Percentiles rank a stretch among this genome's conserved stretches.
phyloP scores from a whole-genome alignment of 352 stramenopile species.

The Hyaloperonospora brassicae region DNA sequence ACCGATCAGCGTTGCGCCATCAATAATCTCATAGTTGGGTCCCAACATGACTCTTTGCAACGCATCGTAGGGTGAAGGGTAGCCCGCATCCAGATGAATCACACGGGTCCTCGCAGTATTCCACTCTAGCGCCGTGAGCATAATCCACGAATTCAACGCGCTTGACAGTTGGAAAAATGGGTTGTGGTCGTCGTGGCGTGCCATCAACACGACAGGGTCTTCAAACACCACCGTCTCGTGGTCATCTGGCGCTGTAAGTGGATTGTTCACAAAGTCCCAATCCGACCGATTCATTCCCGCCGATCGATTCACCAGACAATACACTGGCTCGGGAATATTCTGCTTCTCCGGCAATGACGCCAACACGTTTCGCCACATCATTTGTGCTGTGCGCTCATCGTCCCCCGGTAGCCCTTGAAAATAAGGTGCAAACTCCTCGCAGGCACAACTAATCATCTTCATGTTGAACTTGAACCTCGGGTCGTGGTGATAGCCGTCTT shows the following conservation, averaged over 20 bases:
- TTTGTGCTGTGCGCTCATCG: conserved; percentile 21
- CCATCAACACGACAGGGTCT: conserved; percentile 29
- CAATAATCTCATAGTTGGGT: conserved; percentile 21
- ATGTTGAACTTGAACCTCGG: conserved; percentile 27
- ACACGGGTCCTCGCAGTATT: conserved; percentile 28
- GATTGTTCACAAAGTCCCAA: conserved; percentile 31
- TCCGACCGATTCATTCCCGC: conserved; percentile 8
- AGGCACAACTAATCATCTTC: conserved; percentile 24
- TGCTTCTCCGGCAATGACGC: conserved; percentile 1
- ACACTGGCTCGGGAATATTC: conserved; percentile 9
- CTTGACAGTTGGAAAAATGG: conserved; percentile 48
- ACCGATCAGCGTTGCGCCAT: conserved; percentile 23
- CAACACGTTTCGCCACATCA: conserved; percentile 20
- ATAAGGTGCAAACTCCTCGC: conserved; percentile 25
- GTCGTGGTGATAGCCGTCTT: conserved; percentile 28
- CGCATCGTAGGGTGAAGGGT: conserved; percentile 32
- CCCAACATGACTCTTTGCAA: conserved; percentile 37
- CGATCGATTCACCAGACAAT: conserved; percentile 5
- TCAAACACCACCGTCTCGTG: conserved; percentile 24
- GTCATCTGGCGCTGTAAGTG: conserved; percentile 9
- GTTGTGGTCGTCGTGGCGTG: conserved; percentile 43
- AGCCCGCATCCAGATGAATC: conserved; percentile 40
- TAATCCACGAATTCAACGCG: conserved; percentile 35
- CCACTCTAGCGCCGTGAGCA: conserved; percentile 30
- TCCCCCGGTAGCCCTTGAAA: conserved; percentile 9